These are phyloP conservation scores for Fagopyrum esculentum DNA, from an alignment of 148 eudicot species.

Conservation along the genomic window DNA sequence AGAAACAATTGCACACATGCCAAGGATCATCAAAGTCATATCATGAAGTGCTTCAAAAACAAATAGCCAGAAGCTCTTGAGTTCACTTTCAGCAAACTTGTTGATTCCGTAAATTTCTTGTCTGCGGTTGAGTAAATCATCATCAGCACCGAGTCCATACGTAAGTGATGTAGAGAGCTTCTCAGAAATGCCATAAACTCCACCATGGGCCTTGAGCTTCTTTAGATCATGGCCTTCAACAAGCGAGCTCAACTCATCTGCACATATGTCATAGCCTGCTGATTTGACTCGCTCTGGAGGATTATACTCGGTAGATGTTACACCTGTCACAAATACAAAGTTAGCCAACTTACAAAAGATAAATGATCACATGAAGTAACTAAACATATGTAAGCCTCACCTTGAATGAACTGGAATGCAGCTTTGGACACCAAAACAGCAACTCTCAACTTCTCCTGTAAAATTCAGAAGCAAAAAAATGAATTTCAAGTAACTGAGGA, in stretches of 20 bases:
- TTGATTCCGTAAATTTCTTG: conserved; percentile 67
- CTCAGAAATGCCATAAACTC: conserved; percentile 52
- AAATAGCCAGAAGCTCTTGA: conserved; percentile 70
- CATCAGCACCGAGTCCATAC: conserved; percentile 42
- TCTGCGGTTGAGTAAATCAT: conserved; percentile 32
- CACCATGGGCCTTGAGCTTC: conserved; percentile 68
- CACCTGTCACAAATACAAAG: conserved; percentile 30
- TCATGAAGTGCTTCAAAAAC: conserved; percentile 98
- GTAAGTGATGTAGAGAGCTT: conserved; percentile 60
- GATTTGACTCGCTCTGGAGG: conserved; percentile 69
- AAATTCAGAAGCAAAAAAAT: neutral
- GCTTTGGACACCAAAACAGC: conserved; percentile 49
- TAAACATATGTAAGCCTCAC: conserved; percentile 16
- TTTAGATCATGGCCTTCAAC: conserved; percentile 84
- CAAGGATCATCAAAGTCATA: conserved; percentile 97
- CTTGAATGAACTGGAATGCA: conserved; percentile 45
- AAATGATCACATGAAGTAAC: neutral
- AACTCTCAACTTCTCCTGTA: conserved; percentile 41
- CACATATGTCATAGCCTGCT: conserved; percentile 79
- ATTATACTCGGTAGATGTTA: conserved; percentile 55
- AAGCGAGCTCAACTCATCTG: conserved; percentile 67
- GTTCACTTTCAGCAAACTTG: conserved; percentile 65
- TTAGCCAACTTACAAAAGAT: neutral
- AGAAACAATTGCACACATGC: conserved; percentile 81
- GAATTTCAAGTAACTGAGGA: neutral